Conservation (phyloP, 306 rosid genomes). For the Rosa chinensis region DNA sequence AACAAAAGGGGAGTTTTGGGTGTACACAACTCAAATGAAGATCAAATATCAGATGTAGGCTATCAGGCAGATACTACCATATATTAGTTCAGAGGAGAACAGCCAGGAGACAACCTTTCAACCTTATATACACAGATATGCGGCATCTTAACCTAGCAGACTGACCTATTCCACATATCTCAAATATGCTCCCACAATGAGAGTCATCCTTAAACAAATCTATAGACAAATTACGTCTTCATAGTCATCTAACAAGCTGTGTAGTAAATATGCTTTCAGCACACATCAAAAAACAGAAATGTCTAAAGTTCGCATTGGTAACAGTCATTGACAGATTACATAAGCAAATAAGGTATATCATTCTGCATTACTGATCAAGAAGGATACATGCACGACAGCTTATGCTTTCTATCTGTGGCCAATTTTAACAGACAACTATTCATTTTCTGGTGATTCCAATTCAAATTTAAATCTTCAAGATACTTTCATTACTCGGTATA, state of each 20-base stretch:
- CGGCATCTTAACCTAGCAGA: not conserved
- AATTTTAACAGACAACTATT: not conserved
- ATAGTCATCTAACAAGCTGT: not conserved
- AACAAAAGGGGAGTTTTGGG: not conserved
- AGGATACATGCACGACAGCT: not conserved
- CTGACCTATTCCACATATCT: not conserved
- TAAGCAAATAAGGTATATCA: not conserved
- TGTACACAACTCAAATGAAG: not conserved
- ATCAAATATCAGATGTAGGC: not conserved
- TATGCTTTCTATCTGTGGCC: not conserved
- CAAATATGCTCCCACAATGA: constrained; percentile 1
- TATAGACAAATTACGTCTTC: not conserved
- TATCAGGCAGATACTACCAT: not conserved
- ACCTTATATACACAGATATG: not conserved
- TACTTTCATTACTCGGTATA: not conserved
- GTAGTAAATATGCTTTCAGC: not conserved
- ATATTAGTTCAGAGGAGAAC: not conserved
- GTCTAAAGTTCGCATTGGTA: not conserved
- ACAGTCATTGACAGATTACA: not conserved
- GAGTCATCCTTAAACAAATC: not conserved
- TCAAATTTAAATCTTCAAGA: not conserved
- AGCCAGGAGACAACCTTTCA: not conserved
- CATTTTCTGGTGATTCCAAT: not conserved
- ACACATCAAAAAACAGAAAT: not conserved
- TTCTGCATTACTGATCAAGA: not conserved